Base-by-base conservation (phyloP, 2,329 filamentous ascomycete species). In the Penicillium sp. region DNA sequence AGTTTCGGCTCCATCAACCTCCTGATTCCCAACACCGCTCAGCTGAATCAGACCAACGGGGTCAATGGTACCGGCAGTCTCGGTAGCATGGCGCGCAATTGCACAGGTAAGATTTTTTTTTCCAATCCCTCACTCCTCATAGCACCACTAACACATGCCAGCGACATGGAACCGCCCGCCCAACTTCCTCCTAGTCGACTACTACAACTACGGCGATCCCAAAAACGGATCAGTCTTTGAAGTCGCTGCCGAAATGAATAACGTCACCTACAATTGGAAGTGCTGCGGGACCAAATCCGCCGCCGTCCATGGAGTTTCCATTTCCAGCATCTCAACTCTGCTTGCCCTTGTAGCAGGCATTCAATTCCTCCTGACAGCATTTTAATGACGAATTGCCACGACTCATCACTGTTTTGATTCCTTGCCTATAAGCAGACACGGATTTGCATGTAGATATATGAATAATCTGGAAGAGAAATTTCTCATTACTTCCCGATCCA, bases 121-220 rank as follows among this genome's bases (percentile, higher is more conserved):
- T 24, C 10, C n/a, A 6, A 24, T 13, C 15, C 3, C 24, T 26
- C 24, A 26, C 24, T 36, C 15, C 18, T 24, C 24, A 7, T 43
- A 12, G 28, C 6, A 38, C 42, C 7, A 33, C 18, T 36, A 6
- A 26, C 16, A 31, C 12, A 9, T 23, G 2, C 18, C 76, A 76
- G 74, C 57, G 4, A 62, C 60, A 44, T 94, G 88, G 88, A 79
- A 79, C 18, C 81, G 83, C 8, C 79, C 88, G 0, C 90, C 90
- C 2, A 93, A 87, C 65, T 85, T 91, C 65, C 76, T 95, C 45
- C 85, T 94, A 49, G 89, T 94, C 24, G 90, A 95, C 69, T 94
- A 90, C 71, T 95, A 94, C 74, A 90, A 94, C 69, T 78, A 79
- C 54, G 88, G 88, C 28, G 77, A 74, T 33, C 81, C 79, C 75